These are phyloP conservation scores for Debaryomyces hansenii DNA, from an alignment of 805 yeast species.

Conservation along the genomic window DNA sequence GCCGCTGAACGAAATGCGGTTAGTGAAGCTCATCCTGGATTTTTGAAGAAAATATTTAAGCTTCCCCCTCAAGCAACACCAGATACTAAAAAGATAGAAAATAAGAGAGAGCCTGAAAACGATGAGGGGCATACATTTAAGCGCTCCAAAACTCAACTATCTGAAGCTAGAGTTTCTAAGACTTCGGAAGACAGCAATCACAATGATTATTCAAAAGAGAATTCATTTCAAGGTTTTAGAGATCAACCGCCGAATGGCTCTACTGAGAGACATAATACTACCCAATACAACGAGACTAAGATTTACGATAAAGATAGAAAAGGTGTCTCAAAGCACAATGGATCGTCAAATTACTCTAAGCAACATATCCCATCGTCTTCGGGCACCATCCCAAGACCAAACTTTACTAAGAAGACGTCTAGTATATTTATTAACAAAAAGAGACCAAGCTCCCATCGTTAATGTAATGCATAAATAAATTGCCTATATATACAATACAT, in stretches of 20 bases:
- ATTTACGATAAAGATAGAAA: not conserved
- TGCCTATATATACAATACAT: too few species aligned
- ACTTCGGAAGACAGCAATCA: too few species aligned
- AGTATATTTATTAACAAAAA: slow-evolving; percentile 15
- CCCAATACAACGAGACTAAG: not conserved
- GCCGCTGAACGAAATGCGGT: slow-evolving; percentile 52
- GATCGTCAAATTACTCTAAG: not conserved
- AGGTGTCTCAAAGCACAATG: not conserved
- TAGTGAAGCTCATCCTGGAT: slow-evolving; percentile 35
- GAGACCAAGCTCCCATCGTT: not conserved
- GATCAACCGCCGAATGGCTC: too few species aligned
- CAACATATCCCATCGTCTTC: slow-evolving; percentile 5
- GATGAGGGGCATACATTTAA: not conserved
- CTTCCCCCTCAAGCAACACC: not conserved
- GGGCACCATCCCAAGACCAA: slow-evolving; percentile 5
- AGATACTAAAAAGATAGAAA: not conserved
- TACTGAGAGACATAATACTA: too few species aligned
- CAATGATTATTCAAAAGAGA: too few species aligned
- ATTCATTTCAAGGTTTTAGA: too few species aligned
- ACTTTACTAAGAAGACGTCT: slow-evolving; percentile 3
- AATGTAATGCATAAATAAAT: too few species aligned
- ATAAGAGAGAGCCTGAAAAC: not conserved
- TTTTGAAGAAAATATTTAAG: slow-evolving; percentile 17
- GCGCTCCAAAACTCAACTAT: too few species aligned
- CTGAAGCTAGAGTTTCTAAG: too few species aligned